These are phyloP conservation scores for Calonectria ilicicola DNA, from an alignment of 2,329 filamentous ascomycete species.

Conservation along the genomic window DNA sequence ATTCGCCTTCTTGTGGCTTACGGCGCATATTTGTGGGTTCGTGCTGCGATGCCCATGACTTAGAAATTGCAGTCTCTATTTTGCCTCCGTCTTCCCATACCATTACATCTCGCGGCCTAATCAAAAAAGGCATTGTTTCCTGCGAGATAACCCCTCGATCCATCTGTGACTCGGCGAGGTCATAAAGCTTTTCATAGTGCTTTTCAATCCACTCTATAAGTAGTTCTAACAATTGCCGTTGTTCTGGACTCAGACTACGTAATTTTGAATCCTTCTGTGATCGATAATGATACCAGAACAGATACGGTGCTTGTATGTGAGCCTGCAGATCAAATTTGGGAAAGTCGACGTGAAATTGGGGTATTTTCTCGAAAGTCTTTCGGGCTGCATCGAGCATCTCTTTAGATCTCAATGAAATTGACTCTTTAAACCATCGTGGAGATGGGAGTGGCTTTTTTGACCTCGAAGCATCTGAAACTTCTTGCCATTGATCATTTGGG, in stretches of 20 bases:
- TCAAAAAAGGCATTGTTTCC: not conserved
- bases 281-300: conserved; percentile 11
- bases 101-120: not conserved
- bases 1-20: not conserved
- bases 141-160: not conserved
- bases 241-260: not conserved
- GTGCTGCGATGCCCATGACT: not conserved
- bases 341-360: not conserved
- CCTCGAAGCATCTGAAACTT: not conserved
- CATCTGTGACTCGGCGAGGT: not conserved
- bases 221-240: not conserved
- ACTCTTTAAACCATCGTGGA: not conserved
- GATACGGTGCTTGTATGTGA: not conserved
- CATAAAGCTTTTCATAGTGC: not conserved
- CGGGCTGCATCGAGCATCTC: not conserved
- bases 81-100: not conserved
- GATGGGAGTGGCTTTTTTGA: not conserved
- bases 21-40: not conserved
- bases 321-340: not conserved
- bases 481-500: not conserved
- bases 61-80: not conserved
- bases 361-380: not conserved
- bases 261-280: not conserved
- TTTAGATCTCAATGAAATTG: not conserved
- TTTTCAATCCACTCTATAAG: conserved; percentile 8